These are phyloP conservation scores for Rhizopogon sp. DNA, from an alignment of 768 basidiomycete species.

Conservation along the genomic window DNA sequence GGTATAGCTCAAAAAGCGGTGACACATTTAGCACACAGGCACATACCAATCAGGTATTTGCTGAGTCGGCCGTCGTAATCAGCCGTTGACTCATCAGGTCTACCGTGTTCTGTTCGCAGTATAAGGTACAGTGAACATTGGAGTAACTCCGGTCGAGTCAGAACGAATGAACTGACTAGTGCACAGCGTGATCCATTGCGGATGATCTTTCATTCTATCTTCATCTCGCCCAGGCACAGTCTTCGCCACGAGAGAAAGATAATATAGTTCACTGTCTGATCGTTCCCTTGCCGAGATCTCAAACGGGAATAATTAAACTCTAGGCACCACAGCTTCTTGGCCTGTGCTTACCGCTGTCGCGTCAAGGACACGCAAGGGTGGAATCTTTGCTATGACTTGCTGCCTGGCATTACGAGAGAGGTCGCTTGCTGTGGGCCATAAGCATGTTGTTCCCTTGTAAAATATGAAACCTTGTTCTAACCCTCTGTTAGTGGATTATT, in stretches of 20 bases:
- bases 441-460: not conserved
- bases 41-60: constrained; percentile 55
- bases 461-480: constrained; percentile 18
- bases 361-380: constrained; percentile 59
- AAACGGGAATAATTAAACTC: constrained; percentile 7
- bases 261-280: constrained; percentile 78
- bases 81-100: constrained; percentile 33
- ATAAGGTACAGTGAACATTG: constrained; percentile 3
- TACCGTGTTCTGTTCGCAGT: constrained; percentile 49
- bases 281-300: constrained; percentile 71
- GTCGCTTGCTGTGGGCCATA: constrained; percentile 28
- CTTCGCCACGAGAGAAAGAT: constrained; percentile 61
- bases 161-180: constrained; percentile 37
- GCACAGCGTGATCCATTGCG: constrained; percentile 62
- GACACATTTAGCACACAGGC: not conserved
- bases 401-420: constrained; percentile 44
- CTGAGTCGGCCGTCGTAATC: constrained; percentile 48
- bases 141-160: not conserved
- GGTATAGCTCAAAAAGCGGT: constrained; percentile 5
- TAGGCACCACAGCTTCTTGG: constrained; percentile 2
- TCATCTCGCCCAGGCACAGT: constrained; percentile 36
- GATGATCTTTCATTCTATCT: constrained; percentile 46
- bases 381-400: constrained; percentile 61
- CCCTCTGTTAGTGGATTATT: constrained; percentile 65
- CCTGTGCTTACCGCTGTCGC: constrained; percentile 49